Base-by-base conservation (phyloP, 257 asterid genomes). In the Solanum neorickii region DNA sequence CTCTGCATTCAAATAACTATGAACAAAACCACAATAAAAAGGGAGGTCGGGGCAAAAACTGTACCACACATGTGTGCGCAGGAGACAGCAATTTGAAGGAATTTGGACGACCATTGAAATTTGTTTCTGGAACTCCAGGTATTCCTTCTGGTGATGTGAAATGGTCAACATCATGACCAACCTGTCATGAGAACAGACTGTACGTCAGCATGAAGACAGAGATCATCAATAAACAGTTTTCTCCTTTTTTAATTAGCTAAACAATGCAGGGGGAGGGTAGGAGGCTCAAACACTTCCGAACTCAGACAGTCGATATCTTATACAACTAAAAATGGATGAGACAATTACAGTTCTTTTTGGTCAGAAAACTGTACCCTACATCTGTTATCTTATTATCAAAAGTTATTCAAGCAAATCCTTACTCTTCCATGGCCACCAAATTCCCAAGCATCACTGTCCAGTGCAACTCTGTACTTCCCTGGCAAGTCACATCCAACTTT, bases 351-450 rank as follows among this genome's bases (percentile, higher is more conserved):
- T 31, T 65, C 75, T 33, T 39, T 33, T 14, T 74, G 47, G 25
- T 13, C 21, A 60, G 14, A 41, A 7, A 76, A 65, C 27, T 13
- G 25, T 76, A 56, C 11, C 87, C 80, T 23, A 23, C 59, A 56
- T 59, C 21, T 73, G 46, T 16, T 44, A 65, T n/a, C 52, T 62
- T 60, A 68, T 37, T 84, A 84, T 84, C 87, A 62, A 16, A 62
- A 37, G 76, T 84, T 84, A 84, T 60, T 60, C 62, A 44, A 88
- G 85, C 39, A 77, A 88, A 49, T 83, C 86, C 98, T 94, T 93
- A 97, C 99, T 90, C 99, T 92, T 91, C 99, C 99, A 90, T 52
- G 96, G 73, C 99, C 99, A 86, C 99, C 99, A 86, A 95, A 96
- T 47, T 93, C 99, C 96, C 90, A 89, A 84, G 98, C 95, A 93